Conservation (phyloP, 2,329 filamentous ascomycete species). For the Scopulariopsis brevicaulis region DNA sequence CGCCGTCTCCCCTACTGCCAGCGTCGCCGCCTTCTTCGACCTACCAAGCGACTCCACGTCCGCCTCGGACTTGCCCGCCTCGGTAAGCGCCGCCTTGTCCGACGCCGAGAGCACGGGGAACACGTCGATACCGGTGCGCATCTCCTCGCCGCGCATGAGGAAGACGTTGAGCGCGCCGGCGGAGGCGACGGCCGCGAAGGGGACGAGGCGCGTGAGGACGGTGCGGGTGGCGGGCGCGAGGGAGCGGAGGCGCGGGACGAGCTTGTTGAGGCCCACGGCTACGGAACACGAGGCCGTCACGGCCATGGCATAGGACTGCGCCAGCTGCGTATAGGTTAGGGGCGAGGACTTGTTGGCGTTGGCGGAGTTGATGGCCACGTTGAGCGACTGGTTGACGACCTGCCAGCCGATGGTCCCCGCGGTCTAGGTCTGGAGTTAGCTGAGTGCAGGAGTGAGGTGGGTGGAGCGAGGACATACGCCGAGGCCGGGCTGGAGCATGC, state of each 20-base stretch:
- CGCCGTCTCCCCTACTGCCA: conserved; percentile 90
- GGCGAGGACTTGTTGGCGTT: conserved; percentile 98
- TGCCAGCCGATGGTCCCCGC: conserved; percentile 88
- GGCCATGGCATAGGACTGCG: conserved; percentile 83
- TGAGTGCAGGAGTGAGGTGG: conserved; percentile 1
- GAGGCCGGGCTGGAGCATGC: conserved; percentile 90
- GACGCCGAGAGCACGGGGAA: conserved; percentile 67
- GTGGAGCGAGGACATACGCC: conserved; percentile 32
- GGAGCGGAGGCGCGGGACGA: conserved; percentile 73
- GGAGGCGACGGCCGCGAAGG: conserved; percentile 88
- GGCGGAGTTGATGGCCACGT: conserved; percentile 94
- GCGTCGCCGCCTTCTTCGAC: conserved; percentile 73
- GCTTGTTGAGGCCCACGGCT: conserved; percentile 78
- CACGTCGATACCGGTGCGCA: conserved; percentile 83
- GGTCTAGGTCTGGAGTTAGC: conserved; percentile 36
- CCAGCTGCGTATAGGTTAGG: conserved; percentile 66
- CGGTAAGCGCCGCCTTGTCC: conserved; percentile 47
- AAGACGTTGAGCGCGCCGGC: conserved; percentile 92
- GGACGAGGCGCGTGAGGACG: conserved; percentile 77
- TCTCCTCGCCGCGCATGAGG: conserved; percentile 95
- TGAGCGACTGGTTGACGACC: conserved; percentile 91
- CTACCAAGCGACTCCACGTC: conserved; percentile 68
- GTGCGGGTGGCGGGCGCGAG: conserved; percentile 65
- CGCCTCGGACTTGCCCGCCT: conserved; percentile 49
- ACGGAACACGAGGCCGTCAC: conserved; percentile 91